These are phyloP conservation scores for Colletotrichum limetticola DNA, from an alignment of 2,329 filamentous ascomycete genomes.

Conservation along the genomic window DNA sequence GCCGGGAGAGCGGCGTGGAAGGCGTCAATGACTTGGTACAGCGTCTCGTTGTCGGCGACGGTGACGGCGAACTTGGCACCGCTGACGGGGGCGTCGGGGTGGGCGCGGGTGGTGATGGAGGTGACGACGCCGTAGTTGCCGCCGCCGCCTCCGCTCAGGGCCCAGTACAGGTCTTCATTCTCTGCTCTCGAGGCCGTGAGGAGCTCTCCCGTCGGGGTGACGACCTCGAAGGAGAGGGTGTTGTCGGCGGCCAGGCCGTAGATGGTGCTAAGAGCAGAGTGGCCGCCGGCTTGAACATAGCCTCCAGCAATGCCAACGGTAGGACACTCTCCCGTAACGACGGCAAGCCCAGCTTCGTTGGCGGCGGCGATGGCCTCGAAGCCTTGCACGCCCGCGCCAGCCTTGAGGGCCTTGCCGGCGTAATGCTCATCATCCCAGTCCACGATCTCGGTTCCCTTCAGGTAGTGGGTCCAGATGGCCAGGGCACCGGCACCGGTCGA, in stretches of 20 bases:
- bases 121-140: constrained; percentile 61
- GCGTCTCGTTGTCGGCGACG: constrained; percentile 57
- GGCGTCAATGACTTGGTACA: constrained; percentile 44
- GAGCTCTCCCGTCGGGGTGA: constrained; percentile 62
- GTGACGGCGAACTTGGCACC: constrained; percentile 27
- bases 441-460: constrained; percentile 55
- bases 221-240: constrained; percentile 67
- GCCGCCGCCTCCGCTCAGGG: constrained; percentile 62
- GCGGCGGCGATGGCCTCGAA: constrained; percentile 57
- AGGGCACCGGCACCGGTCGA: constrained; percentile 62
- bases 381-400: constrained; percentile 64
- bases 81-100: constrained; percentile 53
- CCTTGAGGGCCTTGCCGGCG: constrained; percentile 59
- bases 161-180: constrained; percentile 72
- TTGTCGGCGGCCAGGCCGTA: constrained; percentile 72
- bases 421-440: constrained; percentile 48
- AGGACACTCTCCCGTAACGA: constrained; percentile 59
- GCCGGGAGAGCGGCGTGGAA: constrained; percentile 31
- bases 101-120: constrained; percentile 63
- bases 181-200: constrained; percentile 62
- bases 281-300: constrained; percentile 65
- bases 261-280: constrained; percentile 55
- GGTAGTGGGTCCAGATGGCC: constrained; percentile 58
- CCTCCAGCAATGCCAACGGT: constrained; percentile 65
- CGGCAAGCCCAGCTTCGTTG: constrained; percentile 48